These are phyloP conservation scores for Cruciata laevipes DNA, from an alignment of 257 asterid species.

Conservation along the genomic window DNA sequence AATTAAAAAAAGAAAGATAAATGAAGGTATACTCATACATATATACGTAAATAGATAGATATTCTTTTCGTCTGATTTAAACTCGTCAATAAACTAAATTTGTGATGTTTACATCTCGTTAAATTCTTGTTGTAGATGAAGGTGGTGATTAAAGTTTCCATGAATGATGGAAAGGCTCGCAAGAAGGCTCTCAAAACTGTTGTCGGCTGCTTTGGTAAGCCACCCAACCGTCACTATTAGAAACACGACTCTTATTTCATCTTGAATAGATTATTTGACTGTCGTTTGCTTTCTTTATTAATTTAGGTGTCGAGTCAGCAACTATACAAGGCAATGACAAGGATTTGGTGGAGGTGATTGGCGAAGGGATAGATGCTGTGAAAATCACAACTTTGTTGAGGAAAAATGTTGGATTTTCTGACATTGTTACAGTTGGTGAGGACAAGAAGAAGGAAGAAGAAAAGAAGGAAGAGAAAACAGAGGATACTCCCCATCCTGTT, in stretches of 20 bases:
- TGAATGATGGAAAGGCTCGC: conserved; percentile 37
- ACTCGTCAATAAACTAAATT: no score
- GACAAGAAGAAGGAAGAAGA: conserved; percentile 17
- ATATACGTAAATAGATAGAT: no score
- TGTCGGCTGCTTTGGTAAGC: neutral
- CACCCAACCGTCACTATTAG: neutral
- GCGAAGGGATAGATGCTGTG: conserved; percentile 56
- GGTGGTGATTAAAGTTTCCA: conserved; percentile 39
- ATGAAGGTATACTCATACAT: neutral
- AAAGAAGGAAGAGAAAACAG: conserved; percentile 15
- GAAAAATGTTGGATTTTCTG: conserved; percentile 46
- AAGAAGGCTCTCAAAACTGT: conserved; percentile 32
- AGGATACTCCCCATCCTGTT: neutral
- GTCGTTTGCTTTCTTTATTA: neutral
- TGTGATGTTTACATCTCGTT: neutral
- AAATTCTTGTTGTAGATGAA: conserved; percentile 36
- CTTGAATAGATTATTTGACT: no score
- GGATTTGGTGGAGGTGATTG: conserved; percentile 44
- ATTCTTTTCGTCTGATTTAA: no score
- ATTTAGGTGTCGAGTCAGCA: conserved; percentile 39
- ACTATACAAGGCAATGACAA: conserved; percentile 33
- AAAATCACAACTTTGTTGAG: conserved; percentile 33
- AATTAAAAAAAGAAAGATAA: no score
- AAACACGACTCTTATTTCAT: neutral
- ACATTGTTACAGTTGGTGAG: conserved; percentile 31